Evolutionary conservation across 106 monocot species (phyloP), one percentile per base, ranked within the genome.

Genomic region (Narthecium ossifragum): DNA sequence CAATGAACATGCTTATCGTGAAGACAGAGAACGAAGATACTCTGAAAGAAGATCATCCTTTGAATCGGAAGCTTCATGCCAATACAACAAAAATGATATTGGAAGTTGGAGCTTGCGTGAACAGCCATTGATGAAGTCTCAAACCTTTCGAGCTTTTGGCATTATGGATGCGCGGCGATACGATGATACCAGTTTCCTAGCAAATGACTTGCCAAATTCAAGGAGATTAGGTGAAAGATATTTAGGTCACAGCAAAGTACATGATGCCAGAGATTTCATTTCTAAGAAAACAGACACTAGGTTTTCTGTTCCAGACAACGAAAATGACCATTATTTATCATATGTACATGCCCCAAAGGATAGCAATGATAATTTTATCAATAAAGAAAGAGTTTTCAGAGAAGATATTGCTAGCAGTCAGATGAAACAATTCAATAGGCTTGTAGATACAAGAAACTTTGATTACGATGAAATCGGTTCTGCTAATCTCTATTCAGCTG

Each of bases 181-280:
- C 56, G 12, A 4, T 62, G 56, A 50, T 74, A 49, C 45, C 40
- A 9, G 9, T 20, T 52, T 27, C 21, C 26, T 30, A 13, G 21
- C 18, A 56, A 23, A 24, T 18, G 53, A 68, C 37, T 26, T 39
- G 27, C 31, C 20, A 25, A 14, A 12, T 28, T 39, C 53, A 46
- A 61, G 29, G 52, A 62, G 60, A 58, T 26, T 61, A 62, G 51
- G 58, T 59, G 57, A 61, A 18, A 70, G 40, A 43, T 34, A 32
- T 26, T 20, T 34, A 18, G 38, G 60, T 51, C 61, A 61, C 46
- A 59, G 28, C 6, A 47, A 14, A 53, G 21, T 17, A 57, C n/a
- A 23, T 27, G 32, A 53, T 47, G 27, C 34, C 12, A 28, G 59
- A 53, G 64, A 45, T 18, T 31, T 43, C 49, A 53, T 47, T 20